Conservation (phyloP, 2,329 filamentous ascomycete genomes). For the Orbilia ellipsospora region DNA sequence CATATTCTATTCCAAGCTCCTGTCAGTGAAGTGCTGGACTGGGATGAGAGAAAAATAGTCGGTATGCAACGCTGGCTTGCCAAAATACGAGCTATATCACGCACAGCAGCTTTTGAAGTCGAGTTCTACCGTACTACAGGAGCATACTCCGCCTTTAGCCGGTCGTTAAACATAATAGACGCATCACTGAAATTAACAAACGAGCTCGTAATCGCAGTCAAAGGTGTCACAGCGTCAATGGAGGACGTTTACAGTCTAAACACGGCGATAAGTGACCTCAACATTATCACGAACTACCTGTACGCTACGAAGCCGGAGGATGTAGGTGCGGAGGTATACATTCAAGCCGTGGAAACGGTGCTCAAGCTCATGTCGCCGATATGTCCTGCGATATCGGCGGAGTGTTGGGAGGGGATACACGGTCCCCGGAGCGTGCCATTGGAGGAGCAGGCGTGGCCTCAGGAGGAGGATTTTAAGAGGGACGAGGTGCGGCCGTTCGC, state of each 20-base stretch:
- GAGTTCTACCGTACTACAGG: slow-evolving; percentile 37
- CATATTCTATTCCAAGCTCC: slow-evolving; percentile 92
- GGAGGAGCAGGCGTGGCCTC: slow-evolving; percentile 68
- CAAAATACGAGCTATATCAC: slow-evolving; percentile 67
- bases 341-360: slow-evolving; percentile 68
- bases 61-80: slow-evolving; percentile 84
- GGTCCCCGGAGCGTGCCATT: slow-evolving; percentile 63
- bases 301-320: slow-evolving; percentile 63
- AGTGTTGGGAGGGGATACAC: slow-evolving; percentile 77
- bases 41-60: slow-evolving; percentile 84
- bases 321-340: slow-evolving; percentile 62
- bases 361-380: slow-evolving; percentile 81
- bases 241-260: slow-evolving; percentile 80
- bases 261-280: slow-evolving; percentile 84
- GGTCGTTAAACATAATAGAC: not conserved
- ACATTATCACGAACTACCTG: slow-evolving; percentile 79
- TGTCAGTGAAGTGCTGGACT: slow-evolving; percentile 83
- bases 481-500: slow-evolving; percentile 62
- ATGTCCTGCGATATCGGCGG: slow-evolving; percentile 81
- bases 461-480: slow-evolving; percentile 67
- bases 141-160: not conserved
- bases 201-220: slow-evolving; percentile 58
- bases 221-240: slow-evolving; percentile 75
- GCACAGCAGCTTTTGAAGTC: slow-evolving; percentile 27
- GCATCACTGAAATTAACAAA: slow-evolving; percentile 13